Base-by-base conservation (phyloP, 139 green algal genomes). In the Microglena sp. region DNA sequence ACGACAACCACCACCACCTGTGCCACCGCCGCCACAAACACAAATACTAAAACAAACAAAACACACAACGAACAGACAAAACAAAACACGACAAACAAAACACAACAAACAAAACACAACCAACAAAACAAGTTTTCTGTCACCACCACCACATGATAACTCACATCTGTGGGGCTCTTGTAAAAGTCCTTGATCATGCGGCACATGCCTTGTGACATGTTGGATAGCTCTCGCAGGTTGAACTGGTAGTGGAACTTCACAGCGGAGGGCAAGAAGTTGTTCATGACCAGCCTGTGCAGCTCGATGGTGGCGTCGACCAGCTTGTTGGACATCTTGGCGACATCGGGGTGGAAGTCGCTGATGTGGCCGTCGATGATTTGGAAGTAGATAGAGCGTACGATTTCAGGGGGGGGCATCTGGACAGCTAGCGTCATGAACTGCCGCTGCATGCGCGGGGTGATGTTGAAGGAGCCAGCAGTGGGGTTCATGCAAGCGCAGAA, bases 221-320 rank as follows among this genome's bases (percentile, higher is more conserved):
- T 91, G 46, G 80, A 81, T 28, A 94, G 74, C 62, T 96, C 90
- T 4, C 89, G 79, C 64, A 96, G 77, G 74, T 92, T 96, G 82
- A 93, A 96, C 77, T 50, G 57, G 82, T 96, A 95, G 69, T 94
- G 86, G 73, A 94, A 96, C 70, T 93, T 94, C 36, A 94, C 78
- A 21, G 88, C 82, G 31, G 71, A 84, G 11, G 89, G 89, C 69
- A 95, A 68, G 76, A 96, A 94, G 64, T 87, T 85, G 80, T 90
- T 88, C 82, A 90, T 90, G 33, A 93, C 77, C 44, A 79, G 64
- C 32, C 46, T 61, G 73, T 96, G 87, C 65, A 97, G 77, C 71
- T 96, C 90, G 45, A 94, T 87, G 28, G 82, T 89, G 7, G 90
- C 90, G 46, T 93, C 85, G 43, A 93, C 86, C 45, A 96, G 67